Evolutionary conservation across 176 grass and related monocot species (phyloP).

Genomic region (Juncus inflexus): DNA sequence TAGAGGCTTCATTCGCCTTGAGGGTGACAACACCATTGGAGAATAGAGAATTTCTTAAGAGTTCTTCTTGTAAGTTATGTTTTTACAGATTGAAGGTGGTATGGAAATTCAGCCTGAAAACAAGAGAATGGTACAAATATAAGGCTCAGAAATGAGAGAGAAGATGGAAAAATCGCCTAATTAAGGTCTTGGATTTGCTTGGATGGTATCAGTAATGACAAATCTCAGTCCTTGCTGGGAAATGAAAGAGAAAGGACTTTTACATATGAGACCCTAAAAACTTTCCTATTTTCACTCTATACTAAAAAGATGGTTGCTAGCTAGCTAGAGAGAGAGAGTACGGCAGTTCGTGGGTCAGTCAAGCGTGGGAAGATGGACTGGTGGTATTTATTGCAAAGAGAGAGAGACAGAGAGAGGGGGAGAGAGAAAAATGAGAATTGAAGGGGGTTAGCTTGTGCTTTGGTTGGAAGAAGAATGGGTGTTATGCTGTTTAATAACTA

Average conservation of each 20-base stretch:
- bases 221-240: neutral
- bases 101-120: too few species aligned
- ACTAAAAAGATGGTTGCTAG: neutral
- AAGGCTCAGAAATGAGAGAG: neutral
- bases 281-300: too few species aligned
- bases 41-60: neutral
- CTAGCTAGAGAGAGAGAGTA: neutral
- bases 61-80: too few species aligned
- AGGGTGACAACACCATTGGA: slow-evolving; percentile 10
- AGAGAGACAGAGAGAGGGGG: neutral
- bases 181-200: neutral
- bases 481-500: neutral
- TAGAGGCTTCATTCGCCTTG: slow-evolving; percentile 5
- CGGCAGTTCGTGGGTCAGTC: neutral
- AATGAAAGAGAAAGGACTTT: neutral
- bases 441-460: neutral
- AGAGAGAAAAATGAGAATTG: neutral
- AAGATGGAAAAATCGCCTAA: neutral
- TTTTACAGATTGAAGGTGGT: too few species aligned
- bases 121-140: too few species aligned
- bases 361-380: neutral
- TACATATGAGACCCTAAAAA: neutral
- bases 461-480: neutral
- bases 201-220: neutral
- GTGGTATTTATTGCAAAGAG: neutral